phyloP scores from a whole-genome alignment of 441 rosid genomes.

The Gossypium davidsonii region DNA sequence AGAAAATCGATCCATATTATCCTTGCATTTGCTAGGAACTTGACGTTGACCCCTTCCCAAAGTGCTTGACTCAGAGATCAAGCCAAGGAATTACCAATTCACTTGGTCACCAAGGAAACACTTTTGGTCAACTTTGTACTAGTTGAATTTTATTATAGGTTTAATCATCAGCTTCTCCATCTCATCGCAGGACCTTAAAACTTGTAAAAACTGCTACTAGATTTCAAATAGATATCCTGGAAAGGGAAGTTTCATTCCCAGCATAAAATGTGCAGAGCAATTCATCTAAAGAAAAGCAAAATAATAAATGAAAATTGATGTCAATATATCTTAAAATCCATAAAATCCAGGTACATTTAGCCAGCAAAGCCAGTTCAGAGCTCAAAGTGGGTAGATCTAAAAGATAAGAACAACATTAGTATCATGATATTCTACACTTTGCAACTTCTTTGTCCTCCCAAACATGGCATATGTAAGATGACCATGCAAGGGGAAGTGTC shows the following conservation, averaged over 20 bases:
- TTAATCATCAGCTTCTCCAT: too few species aligned
- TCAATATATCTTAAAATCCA: background rate
- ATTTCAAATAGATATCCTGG: background rate
- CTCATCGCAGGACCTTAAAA: too few species aligned
- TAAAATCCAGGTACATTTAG: conserved; percentile 9
- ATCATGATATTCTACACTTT: conserved; percentile 5
- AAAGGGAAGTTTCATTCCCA: background rate
- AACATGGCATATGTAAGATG: background rate
- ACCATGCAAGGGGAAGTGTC: background rate
- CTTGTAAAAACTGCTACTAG: too few species aligned
- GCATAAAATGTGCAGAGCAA: background rate
- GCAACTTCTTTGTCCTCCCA: background rate
- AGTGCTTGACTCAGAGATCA: too few species aligned
- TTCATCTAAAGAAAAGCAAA: background rate
- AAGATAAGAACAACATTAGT: background rate
- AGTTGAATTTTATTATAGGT: too few species aligned
- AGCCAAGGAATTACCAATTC: too few species aligned
- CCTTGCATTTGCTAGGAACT: too few species aligned
- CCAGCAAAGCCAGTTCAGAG: conserved; percentile 3
- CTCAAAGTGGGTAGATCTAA: background rate
- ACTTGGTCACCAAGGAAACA: too few species aligned
- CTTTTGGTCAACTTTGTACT: too few species aligned
- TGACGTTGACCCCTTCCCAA: too few species aligned
- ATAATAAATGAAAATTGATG: background rate
- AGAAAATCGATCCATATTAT: too few species aligned